These are phyloP conservation scores for Hypomontagnella submonticulosa DNA, from an alignment of 495 filamentous ascomycete species.

Conservation along the genomic window DNA sequence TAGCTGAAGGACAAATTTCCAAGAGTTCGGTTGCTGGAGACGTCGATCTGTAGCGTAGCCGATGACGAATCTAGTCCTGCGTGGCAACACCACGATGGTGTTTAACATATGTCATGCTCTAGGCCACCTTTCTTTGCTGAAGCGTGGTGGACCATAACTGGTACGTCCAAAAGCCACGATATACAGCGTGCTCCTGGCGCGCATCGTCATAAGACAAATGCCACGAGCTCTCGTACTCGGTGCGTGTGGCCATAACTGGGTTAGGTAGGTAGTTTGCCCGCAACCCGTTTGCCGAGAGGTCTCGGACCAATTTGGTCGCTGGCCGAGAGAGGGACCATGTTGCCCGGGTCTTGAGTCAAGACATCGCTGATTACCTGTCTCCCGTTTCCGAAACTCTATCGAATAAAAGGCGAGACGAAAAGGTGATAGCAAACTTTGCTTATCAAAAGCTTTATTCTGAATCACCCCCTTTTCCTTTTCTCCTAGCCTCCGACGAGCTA, in stretches of 20 bases:
- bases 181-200: constrained; percentile 26
- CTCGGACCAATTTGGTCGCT: constrained; percentile 38
- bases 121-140: constrained; percentile 9
- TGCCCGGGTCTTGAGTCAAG: constrained; percentile 30
- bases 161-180: constrained; percentile 11
- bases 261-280: constrained; percentile 34
- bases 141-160: constrained; percentile 17
- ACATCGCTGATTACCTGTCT: constrained; percentile 38
- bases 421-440: constrained; percentile 33
- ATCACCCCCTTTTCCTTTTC: constrained; percentile 1
- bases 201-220: constrained; percentile 39
- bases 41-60: constrained; percentile 1
- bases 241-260: constrained; percentile 23
- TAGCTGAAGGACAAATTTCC: constrained; percentile 18
- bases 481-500: background rate
- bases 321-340: constrained; percentile 18
- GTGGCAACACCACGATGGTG: constrained; percentile 29
- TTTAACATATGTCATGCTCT: constrained; percentile 20
- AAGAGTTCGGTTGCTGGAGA: constrained; percentile 23
- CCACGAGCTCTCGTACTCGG: constrained; percentile 39
- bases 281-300: constrained; percentile 39
- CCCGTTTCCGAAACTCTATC: constrained; percentile 38
- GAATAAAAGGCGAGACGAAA: constrained; percentile 5
- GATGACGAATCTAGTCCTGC: constrained; percentile 38
- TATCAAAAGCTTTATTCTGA: constrained; percentile 1